phyloP scores from a whole-genome alignment of 148 eudicot species.

The Tetragonia tetragonoides region DNA sequence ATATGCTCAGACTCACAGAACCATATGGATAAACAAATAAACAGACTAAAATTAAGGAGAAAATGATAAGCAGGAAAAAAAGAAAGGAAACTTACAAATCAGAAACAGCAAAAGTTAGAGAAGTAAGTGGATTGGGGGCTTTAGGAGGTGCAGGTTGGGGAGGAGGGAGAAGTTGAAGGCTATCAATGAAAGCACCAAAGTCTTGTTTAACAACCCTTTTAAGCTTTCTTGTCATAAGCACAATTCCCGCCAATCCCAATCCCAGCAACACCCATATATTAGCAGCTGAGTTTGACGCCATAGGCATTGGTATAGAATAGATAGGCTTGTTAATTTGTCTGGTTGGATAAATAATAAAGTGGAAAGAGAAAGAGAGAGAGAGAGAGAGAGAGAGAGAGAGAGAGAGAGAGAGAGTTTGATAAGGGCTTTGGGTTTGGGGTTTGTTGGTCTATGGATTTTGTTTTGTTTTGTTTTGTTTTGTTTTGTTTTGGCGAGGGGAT shows the following conservation, averaged over 20 bases:
- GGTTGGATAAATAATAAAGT: too few relatives aligned
- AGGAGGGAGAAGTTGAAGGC: slow-evolving; percentile 74
- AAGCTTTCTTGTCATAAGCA: slow-evolving; percentile 66
- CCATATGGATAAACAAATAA: too few relatives aligned
- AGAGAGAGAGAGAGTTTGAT: too few relatives aligned
- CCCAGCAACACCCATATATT: slow-evolving; percentile 86
- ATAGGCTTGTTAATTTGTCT: not conserved
- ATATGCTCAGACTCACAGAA: too few relatives aligned
- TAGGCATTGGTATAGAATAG: slow-evolving; percentile 10
- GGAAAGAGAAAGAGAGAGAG: too few relatives aligned
- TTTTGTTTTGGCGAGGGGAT: too few relatives aligned
- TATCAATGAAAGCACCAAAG: slow-evolving; percentile 72
- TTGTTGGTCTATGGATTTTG: too few relatives aligned
- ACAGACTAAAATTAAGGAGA: not conserved
- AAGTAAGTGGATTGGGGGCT: slow-evolving; percentile 86
- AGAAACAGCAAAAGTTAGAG: slow-evolving; percentile 78
- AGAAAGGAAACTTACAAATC: slow-evolving; percentile 51
- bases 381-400: not conserved
- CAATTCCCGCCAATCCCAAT: slow-evolving; percentile 79
- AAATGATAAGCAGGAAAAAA: not conserved
- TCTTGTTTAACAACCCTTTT: slow-evolving; percentile 63
- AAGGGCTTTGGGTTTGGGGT: too few relatives aligned
- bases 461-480: too few relatives aligned
- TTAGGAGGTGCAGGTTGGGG: slow-evolving; percentile 98
- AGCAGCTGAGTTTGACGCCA: slow-evolving; percentile 66